Base-by-base conservation (phyloP, 371 early-diverging fungal genomes). In the Actinomucor elegans region DNA sequence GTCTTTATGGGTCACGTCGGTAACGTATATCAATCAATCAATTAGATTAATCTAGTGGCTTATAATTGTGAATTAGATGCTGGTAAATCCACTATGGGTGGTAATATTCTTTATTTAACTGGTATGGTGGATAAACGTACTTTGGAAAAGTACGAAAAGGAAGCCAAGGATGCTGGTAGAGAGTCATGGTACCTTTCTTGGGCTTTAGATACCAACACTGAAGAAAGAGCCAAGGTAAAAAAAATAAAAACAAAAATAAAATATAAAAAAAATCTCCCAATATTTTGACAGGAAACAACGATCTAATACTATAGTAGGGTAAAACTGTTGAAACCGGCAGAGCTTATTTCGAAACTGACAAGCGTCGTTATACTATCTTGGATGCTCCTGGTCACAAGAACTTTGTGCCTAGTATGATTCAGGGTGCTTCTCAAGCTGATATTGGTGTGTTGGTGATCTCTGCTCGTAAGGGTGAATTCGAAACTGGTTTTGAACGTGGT, bases 321-420 rank as follows among this genome's bases (percentile, higher is more conserved):
- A 98, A 94, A 73, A 99, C 99, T 3, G 94, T 95, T 51, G 98
- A 99, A 75, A 92, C 91, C 71, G 99, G 96, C 61, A 91, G 92
- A 55, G 99, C 98, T 15, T 94, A 84, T 70, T 99, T 99, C 80
- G 97, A 98, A 69, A 94, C 99, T 12, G 89, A 89, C 36, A 88
- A 85, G 66, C 91, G 97, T 48, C 85, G 92, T 48, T 99, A 94
- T 75, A 98, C 98, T 26, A 93, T 97, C 57, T 75, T 98, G 40
- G 99, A 98, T 74, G 98, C 99, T 3, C 99, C 99, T 38, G 99
- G 99, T 18, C 99, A 99, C 83, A 99, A 98, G 80, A 95, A 89
- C 76, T 99, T 88, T 75, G 98, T 99, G 5, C 96, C 98, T n/a
- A 94, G 89, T 74, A 99, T 99, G 99, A 90, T 98, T 57, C 86